Evolutionary conservation across 768 basidiomycete genomes (phyloP), one percentile per base, ranked within the genome.

Genomic region (Kwoniella shandongensis): DNA sequence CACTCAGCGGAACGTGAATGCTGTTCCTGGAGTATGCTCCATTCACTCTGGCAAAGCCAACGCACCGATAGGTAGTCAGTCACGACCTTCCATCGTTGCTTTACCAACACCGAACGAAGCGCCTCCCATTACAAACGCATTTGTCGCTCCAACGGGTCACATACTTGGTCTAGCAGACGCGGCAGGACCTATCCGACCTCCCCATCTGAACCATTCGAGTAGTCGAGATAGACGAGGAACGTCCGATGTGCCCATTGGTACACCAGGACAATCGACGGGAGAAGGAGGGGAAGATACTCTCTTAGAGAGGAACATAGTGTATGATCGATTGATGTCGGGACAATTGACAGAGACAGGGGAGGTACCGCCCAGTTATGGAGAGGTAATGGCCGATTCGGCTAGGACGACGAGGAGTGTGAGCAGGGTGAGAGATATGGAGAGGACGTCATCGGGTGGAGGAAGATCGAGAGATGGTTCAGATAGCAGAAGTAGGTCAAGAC

Each of bases 301-400:
- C 35, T 60, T 76, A 18, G 76, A 78, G 54, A 64, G 77, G 38
- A 78, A 74, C 54, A 70, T 77, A 13, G 81, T 86, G 57, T 91
- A 88, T 66, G 91, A 91, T 71, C 81, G 86, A 23, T 81, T 96
- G 18, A 81, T 96, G 36, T 83, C 87, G 11, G 92, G 93, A 22
- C 85, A 86, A 73, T 88, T 88, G 74, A 87, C 82, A 44, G 86
- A 88, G 67, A 79, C 80, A 15, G 92, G 92, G 6, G 91, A 96
- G 73, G 82, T 83, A 7, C 92, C 93, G 0, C 93, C 93, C 3
- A 79, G 84, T n/a, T 91, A 92, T 71, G 74, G 70, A 0, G 75
- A 78, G 20, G 77, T 66, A 4, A 53, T 76, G 44, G 61, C 61
- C 22, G 40, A 49, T 38, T 59, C 46, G 3, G 55, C 47, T 4